These are phyloP conservation scores for Lithospermum erythrorhizon DNA, from an alignment of 257 asterid genomes.

Conservation along the genomic window DNA sequence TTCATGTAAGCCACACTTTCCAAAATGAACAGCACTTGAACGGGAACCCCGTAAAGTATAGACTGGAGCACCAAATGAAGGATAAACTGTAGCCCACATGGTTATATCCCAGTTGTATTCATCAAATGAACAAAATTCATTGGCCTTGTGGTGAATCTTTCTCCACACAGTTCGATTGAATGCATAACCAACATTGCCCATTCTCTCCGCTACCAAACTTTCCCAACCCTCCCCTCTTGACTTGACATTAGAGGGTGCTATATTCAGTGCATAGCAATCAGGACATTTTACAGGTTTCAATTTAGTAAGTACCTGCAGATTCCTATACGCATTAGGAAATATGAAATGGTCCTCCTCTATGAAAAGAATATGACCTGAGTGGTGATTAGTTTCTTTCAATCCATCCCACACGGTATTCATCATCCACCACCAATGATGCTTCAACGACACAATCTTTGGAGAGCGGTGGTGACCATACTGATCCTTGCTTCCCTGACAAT, in stretches of 20 bases:
- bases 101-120: slow-evolving; percentile 99
- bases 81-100: slow-evolving; percentile 94
- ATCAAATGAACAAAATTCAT: slow-evolving; percentile 70
- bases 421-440: slow-evolving; percentile 98
- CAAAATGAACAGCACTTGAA: slow-evolving; percentile 84
- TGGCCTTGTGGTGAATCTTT: slow-evolving; percentile 65
- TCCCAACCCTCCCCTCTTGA: slow-evolving; percentile 70
- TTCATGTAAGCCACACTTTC: slow-evolving; percentile 94
- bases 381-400: slow-evolving; percentile 40
- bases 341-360: slow-evolving; percentile 94
- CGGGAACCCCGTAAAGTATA: slow-evolving; percentile 76
- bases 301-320: slow-evolving; percentile 52
- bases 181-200: slow-evolving; percentile 95
- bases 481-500: slow-evolving; percentile 67
- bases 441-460: slow-evolving; percentile 69
- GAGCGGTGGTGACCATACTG: slow-evolving; percentile 85
- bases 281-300: slow-evolving; percentile 73
- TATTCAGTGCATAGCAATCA: slow-evolving; percentile 78
- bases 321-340: slow-evolving; percentile 80
- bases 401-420: slow-evolving; percentile 89
- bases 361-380: slow-evolving; percentile 58
- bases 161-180: slow-evolving; percentile 81
- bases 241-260: slow-evolving; percentile 85
- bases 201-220: slow-evolving; percentile 69
- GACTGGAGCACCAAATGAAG: slow-evolving; percentile 81